Percentiles rank a stretch among this genome's conserved stretches.
Evolutionary conservation across 164 flowering plant species (phyloP).

Genomic region (Umbellularia californica): DNA sequence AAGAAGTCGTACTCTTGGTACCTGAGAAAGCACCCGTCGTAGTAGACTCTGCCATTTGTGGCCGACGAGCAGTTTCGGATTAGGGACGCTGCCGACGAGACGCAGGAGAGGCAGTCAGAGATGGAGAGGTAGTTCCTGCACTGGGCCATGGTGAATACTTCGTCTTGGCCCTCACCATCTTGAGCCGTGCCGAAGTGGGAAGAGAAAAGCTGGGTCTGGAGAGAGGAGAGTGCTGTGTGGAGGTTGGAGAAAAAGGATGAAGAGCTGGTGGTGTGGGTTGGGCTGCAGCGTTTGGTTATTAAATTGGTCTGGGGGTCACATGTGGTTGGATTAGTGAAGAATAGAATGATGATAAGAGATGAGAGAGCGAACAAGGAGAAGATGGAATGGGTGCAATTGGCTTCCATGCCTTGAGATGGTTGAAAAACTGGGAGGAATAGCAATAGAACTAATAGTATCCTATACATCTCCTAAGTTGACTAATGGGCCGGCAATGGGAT

Average conservation of each 20-base stretch:
- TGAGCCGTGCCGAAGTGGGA: conserved; percentile 34
- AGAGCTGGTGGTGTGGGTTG: not conserved
- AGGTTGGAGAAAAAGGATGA: conserved; percentile 10
- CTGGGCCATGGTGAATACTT: conserved; percentile 37
- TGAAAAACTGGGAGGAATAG: no score
- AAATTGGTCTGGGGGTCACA: conserved; percentile 17
- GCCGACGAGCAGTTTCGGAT: conserved; percentile 36
- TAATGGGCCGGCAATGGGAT: no score
- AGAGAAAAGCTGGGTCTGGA: conserved; percentile 3
- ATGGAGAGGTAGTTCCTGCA: conserved; percentile 39
- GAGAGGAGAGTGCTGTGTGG: conserved; percentile 11
- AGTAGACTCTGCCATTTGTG: conserved; percentile 41
- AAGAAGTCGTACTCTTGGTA: conserved; percentile 42
- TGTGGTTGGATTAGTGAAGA: not conserved
- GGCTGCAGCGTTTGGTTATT: conserved; percentile 19
- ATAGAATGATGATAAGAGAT: not conserved
- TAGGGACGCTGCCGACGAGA: conserved; percentile 21
- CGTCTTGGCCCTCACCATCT: conserved; percentile 17
- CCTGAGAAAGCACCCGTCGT: conserved; percentile 52
- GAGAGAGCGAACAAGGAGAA: not conserved
- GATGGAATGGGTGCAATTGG: not conserved
- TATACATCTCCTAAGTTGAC: no score
- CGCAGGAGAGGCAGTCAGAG: conserved; percentile 39
- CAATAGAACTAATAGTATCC: no score
- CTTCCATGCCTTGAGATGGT: no score